These are phyloP conservation scores for Pleurotus salmoneostramineus DNA, from an alignment of 768 basidiomycete genomes.

Conservation along the genomic window DNA sequence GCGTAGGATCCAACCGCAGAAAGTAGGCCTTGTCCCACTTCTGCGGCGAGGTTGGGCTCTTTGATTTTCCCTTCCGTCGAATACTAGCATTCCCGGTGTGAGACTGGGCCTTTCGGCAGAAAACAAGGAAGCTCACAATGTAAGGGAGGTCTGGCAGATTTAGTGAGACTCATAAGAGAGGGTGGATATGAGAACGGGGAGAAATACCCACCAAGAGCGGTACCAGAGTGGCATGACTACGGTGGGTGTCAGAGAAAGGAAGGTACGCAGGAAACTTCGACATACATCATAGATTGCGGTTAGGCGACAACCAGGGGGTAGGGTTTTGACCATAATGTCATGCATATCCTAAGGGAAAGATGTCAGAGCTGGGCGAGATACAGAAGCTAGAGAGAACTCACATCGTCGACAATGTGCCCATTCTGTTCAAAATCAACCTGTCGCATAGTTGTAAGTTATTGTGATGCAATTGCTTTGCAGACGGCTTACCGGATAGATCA, in stretches of 20 bases:
- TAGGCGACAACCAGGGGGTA: conserved; percentile 49
- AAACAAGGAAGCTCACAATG: conserved; percentile 35
- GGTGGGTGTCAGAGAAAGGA: not conserved
- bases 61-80: conserved; percentile 95
- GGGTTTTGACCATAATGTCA: conserved; percentile 47
- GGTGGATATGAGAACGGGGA: not conserved
- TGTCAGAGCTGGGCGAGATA: not conserved
- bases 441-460: conserved; percentile 45
- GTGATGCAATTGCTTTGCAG: conserved; percentile 37
- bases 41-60: conserved; percentile 84
- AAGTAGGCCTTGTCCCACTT: conserved; percentile 85
- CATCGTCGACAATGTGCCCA: conserved; percentile 89
- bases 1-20: conserved; percentile 74
- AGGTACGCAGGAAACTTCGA: not conserved
- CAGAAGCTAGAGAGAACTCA: conserved; percentile 33
- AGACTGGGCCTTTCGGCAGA: too few relatives aligned
- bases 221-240: conserved; percentile 88
- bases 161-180: not conserved
- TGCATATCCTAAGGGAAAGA: conserved; percentile 56
- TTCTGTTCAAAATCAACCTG: conserved; percentile 43
- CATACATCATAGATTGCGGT: conserved; percentile 80
- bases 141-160: conserved; percentile 58
- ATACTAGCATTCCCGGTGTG: conserved; percentile 43
- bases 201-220: conserved; percentile 58
- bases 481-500: conserved; percentile 67